Evolutionary conservation across 2,329 filamentous ascomycete species (phyloP).

Genomic region (Xylariaceae sp.): DNA sequence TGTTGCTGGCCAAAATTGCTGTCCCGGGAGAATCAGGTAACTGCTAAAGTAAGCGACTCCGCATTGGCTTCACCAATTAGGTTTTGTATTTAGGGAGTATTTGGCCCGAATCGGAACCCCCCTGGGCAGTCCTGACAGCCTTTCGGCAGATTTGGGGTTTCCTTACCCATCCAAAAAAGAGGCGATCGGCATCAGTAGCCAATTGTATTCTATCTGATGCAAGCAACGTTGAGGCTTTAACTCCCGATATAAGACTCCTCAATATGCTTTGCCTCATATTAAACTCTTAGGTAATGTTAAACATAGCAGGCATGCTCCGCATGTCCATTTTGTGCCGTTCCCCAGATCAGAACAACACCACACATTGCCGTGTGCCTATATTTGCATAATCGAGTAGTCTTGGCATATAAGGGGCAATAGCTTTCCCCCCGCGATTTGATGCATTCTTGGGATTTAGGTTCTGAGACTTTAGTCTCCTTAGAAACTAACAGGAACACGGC

Average conservation of each 20-base stretch:
- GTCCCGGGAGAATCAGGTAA: constrained; percentile 19
- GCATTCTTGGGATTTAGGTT: not conserved
- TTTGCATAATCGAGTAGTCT: constrained; percentile 12
- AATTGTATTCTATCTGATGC: not conserved
- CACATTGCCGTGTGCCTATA: constrained; percentile 31
- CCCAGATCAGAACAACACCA: constrained; percentile 26
- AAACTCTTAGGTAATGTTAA: constrained; percentile 5
- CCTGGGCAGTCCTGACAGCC: not conserved
- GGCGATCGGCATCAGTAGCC: constrained; percentile 11
- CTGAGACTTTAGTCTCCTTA: not conserved
- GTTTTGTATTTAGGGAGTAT: constrained; percentile 2
- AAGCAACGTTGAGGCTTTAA: constrained; percentile 14
- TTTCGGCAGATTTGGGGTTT: constrained; percentile 18
- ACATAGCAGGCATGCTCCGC: not conserved
- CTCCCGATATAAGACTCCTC: constrained; percentile 22
- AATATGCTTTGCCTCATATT: constrained; percentile 16
- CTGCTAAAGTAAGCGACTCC: constrained; percentile 17
- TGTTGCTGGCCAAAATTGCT: constrained; percentile 22
- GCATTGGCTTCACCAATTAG: constrained; percentile 17
- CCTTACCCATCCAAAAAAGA: constrained; percentile 9
- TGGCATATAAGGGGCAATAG: constrained; percentile 15
- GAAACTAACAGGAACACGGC: not conserved
- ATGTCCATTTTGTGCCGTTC: constrained; percentile 11
- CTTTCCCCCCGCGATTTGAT: not conserved
- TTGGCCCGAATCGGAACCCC: constrained; percentile 22